phyloP scores from a whole-genome alignment of 2,329 filamentous ascomycete species.

The Neopestalotiopsis sp. region DNA sequence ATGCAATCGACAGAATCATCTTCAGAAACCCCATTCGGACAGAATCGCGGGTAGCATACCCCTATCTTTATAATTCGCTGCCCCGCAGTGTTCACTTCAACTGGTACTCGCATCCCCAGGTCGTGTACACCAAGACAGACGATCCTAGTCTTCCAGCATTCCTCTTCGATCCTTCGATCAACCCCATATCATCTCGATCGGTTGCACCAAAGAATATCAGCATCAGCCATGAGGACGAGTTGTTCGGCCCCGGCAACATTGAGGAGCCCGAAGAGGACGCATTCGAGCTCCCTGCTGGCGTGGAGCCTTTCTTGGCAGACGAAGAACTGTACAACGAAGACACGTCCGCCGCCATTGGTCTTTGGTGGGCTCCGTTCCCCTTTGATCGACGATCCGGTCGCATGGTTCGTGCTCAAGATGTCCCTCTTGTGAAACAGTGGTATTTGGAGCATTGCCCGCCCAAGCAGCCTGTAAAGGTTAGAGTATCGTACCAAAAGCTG shows the following conservation, averaged over 20 bases:
- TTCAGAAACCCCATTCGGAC: conserved; percentile 95
- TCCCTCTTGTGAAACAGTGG: conserved; percentile 96
- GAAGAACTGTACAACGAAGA: conserved; percentile 89
- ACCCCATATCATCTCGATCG: conserved; percentile 93
- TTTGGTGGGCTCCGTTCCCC: conserved; percentile 98
- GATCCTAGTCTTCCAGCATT: conserved; percentile 91
- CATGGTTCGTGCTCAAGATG: conserved; percentile 97
- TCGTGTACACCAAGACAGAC: conserved; percentile 87
- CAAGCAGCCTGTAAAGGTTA: conserved; percentile 89
- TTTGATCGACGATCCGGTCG: conserved; percentile 92
- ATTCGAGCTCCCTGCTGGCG: conserved; percentile 79
- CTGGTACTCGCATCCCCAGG: conserved; percentile 93
- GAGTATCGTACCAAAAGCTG: conserved; percentile 97
- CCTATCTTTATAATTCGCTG: conserved; percentile 94
- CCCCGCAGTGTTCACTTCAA: conserved; percentile 91
- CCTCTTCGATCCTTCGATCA: conserved; percentile 97
- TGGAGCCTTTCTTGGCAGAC: conserved; percentile 88
- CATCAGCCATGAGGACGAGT: conserved; percentile 87
- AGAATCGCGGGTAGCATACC: conserved; percentile 93
- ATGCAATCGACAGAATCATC: conserved; percentile 98
- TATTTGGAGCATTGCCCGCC: conserved; percentile 95
- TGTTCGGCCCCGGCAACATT: conserved; percentile 83
- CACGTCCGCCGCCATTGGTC: conserved; percentile 85
- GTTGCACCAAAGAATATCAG: conserved; percentile 95
- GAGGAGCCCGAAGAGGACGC: conserved; percentile 78